These are phyloP conservation scores for Boehmeria nivea DNA, from an alignment of 306 rosid species.

Conservation along the genomic window DNA sequence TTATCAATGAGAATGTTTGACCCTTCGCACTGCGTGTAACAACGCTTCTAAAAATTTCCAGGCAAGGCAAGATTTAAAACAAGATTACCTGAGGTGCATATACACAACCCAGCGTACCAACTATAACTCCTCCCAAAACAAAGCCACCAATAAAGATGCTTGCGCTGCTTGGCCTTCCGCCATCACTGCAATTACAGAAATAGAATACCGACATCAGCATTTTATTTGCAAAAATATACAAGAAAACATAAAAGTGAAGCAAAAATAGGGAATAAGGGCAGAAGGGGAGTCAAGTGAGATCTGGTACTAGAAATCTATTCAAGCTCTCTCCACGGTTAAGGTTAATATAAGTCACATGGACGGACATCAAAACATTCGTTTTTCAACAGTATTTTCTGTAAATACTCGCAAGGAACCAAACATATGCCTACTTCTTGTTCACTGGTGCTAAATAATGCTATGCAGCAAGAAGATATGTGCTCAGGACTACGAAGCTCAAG, in stretches of 20 bases:
- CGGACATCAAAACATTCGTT: no score
- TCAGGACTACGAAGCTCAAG: not conserved
- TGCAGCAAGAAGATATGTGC: not conserved
- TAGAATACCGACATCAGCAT: no score
- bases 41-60: conserved; percentile 15
- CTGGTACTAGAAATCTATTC: no score
- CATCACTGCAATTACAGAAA: conserved; percentile 57
- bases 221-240: no score
- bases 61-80: not conserved
- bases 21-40: conserved; percentile 1
- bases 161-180: conserved; percentile 64
- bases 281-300: no score
- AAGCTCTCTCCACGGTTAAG: no score
- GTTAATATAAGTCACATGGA: no score
- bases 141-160: conserved; percentile 88
- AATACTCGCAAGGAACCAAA: no score
- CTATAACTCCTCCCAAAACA: conserved; percentile 85
- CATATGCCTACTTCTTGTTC: no score
- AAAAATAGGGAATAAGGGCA: no score
- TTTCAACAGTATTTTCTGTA: no score
- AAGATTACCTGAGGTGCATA: conserved; percentile 86
- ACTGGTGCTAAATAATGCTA: not conserved
- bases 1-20: not conserved
- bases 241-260: no score
- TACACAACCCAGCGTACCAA: conserved; percentile 88